A percentile compares a stretch with the other conserved stretches of the same genome.
Conservation (phyloP, 495 filamentous ascomycete genomes). For the Xylaria grammica region DNA sequence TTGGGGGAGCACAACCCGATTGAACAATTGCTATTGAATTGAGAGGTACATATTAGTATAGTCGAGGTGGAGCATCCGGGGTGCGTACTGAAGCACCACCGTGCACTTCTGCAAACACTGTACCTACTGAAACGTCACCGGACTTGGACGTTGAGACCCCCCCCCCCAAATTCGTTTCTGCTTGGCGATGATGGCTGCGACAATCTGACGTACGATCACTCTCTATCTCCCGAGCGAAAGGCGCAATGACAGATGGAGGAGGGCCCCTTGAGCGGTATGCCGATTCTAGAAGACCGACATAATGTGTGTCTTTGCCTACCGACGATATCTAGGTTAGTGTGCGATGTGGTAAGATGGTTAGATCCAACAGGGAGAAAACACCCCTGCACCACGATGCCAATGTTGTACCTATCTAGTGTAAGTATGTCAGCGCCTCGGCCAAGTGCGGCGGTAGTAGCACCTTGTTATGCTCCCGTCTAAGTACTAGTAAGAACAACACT, state of each 20-base stretch:
- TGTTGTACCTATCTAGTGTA: neutral
- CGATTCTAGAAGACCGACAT: neutral
- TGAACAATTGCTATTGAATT: neutral
- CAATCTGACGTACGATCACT: neutral
- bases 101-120: conserved; percentile 13
- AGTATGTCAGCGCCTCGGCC: conserved; percentile 16
- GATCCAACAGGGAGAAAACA: neutral
- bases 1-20: neutral
- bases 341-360: conserved; percentile 9
- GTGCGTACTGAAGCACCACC: conserved; percentile 1
- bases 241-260: neutral
- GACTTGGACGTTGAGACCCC: conserved; percentile 16
- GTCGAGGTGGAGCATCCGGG: conserved; percentile 14
- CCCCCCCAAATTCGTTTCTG: conserved; percentile 17
- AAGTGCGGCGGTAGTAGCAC: conserved; percentile 15
- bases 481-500: conserved; percentile 7
- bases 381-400: conserved; percentile 12
- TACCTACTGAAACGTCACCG: conserved; percentile 18
- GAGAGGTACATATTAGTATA: neutral
- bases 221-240: conserved; percentile 4
- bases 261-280: neutral
- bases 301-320: neutral
- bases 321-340: neutral
- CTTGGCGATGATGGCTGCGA: conserved; percentile 13
- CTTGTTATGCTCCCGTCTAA: conserved; percentile 3